Evolutionary conservation across 225 moss, liverwort and hornwort species (phyloP).

Genomic region (Physcomitrellopsis africana): DNA sequence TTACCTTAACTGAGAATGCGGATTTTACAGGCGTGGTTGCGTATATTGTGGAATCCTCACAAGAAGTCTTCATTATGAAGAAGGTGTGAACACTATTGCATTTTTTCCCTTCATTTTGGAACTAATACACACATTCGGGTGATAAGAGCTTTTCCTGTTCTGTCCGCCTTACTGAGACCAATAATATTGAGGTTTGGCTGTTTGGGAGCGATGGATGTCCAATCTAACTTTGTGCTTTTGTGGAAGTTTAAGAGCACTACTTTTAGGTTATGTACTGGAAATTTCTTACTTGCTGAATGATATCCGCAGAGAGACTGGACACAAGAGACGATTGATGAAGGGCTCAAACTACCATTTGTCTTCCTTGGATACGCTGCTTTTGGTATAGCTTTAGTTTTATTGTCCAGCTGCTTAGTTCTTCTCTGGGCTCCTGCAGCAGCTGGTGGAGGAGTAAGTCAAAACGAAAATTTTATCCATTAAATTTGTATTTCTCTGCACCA

Average conservation of each 20-base stretch:
- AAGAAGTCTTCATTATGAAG: constrained; percentile 56
- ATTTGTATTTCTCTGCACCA: constrained; percentile 1
- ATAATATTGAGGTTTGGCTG: background rate
- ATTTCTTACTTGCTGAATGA: constrained; percentile 25
- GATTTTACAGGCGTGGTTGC: constrained; percentile 71
- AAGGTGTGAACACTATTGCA: constrained; percentile 52
- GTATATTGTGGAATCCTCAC: constrained; percentile 68
- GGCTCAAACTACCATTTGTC: constrained; percentile 57
- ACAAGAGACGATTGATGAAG: constrained; percentile 61
- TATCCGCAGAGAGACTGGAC: constrained; percentile 68
- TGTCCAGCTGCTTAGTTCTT: constrained; percentile 81
- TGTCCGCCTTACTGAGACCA: background rate
- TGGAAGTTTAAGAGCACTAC: background rate
- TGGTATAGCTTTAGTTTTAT: constrained; percentile 61
- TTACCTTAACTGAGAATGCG: constrained; percentile 10
- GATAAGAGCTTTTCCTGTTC: constrained; percentile 10
- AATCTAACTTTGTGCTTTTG: background rate
- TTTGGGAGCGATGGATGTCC: background rate
- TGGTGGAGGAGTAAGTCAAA: constrained; percentile 80
- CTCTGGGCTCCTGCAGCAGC: constrained; percentile 89
- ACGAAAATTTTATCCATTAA: background rate
- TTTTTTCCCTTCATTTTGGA: background rate
- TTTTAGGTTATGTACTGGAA: constrained; percentile 5
- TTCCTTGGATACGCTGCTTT: constrained; percentile 67
- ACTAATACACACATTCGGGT: background rate